Evolutionary conservation across 306 rosid genomes (phyloP), one percentile per base, ranked within the genome.

Genomic region (Pyrus pyrifolia): DNA sequence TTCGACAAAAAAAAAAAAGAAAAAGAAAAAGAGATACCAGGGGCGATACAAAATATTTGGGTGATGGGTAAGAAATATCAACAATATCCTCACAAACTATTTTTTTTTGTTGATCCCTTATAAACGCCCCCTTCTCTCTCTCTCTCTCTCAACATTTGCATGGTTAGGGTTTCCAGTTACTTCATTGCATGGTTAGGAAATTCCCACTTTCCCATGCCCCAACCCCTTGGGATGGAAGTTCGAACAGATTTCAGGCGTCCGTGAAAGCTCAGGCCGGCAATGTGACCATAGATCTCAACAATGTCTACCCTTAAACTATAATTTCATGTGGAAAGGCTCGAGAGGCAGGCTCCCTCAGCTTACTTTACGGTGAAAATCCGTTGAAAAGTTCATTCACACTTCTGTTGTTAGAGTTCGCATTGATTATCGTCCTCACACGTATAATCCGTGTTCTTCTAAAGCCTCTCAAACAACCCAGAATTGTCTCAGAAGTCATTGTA

Each of bases 391-490:
- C 88, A 23, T 90, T 91, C 74, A 25, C 87, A 3, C 7, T 76
- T 1, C 2, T 93, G 13, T 12, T 93, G 74, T 72, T 93, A 4
- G 86, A 91, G 12, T 44, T 90, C 27, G 0, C 65, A 1, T 46
- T 90, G 12, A 58, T 93, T 23, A 22, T 77, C 69, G 0, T 77
- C 29, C 25, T 76, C 71, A 81, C 80, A 21, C 90, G 80, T 46
- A 1, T 69, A 6, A 1, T 86, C 65, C 91, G 91, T 21, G 30
- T 88, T 22, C 57, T 88, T 42, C 93, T 91, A 63, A 88, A 60
- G 84, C 97, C 97, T 73, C 81, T 91, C 71, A 85, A 65, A 29
- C 98, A 93, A 74, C 96, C 98, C 40, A 77, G 74, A 59, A 66
- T 93, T 61, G 61, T 93, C 63, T 84, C 90, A 46, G 96, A 93